These are phyloP conservation scores for Themeda triandra DNA, from an alignment of 176 grass and related monocot genomes.

Conservation along the genomic window DNA sequence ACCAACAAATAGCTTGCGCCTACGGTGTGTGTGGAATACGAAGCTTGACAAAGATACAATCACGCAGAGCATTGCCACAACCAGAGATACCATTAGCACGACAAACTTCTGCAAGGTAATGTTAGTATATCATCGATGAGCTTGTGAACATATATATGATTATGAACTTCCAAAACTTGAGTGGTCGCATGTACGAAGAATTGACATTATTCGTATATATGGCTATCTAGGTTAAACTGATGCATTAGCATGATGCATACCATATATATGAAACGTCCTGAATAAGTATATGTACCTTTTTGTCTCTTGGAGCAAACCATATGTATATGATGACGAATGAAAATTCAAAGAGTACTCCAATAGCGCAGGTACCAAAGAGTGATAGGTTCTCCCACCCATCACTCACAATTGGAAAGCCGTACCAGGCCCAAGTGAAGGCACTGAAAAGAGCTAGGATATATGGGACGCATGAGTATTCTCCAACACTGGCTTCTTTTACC, in stretches of 20 bases:
- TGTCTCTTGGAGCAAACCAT: conserved; percentile 54
- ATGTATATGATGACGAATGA: conserved; percentile 62
- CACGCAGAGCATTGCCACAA: conserved; percentile 32
- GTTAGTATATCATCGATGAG: conserved; percentile 18
- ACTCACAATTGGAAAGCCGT: conserved; percentile 64
- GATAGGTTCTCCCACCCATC: conserved; percentile 65
- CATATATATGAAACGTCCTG: not conserved
- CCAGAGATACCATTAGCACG: conserved; percentile 33
- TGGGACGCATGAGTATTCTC: conserved; percentile 70
- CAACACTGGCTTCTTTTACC: conserved; percentile 57
- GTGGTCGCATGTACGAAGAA: not conserved
- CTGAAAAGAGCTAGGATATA: conserved; percentile 56
- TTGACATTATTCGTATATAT: not conserved
- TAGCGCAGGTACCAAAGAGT: conserved; percentile 39
- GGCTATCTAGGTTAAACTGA: not conserved
- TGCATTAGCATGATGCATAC: not conserved
- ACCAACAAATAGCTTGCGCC: conserved; percentile 62
- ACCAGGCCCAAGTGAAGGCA: conserved; percentile 60
- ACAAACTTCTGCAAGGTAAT: conserved; percentile 46
- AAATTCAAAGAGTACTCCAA: conserved; percentile 51
- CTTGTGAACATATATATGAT: not conserved
- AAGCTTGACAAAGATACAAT: conserved; percentile 49
- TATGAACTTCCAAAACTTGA: not conserved
- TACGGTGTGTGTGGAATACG: conserved; percentile 39
- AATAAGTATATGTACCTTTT: conserved; percentile 38